Percentiles rank a stretch among this genome's conserved stretches.
Evolutionary conservation across 371 early-diverging fungal genomes (phyloP).

Genomic region (Rhizoclosmatium hyalinum): DNA sequence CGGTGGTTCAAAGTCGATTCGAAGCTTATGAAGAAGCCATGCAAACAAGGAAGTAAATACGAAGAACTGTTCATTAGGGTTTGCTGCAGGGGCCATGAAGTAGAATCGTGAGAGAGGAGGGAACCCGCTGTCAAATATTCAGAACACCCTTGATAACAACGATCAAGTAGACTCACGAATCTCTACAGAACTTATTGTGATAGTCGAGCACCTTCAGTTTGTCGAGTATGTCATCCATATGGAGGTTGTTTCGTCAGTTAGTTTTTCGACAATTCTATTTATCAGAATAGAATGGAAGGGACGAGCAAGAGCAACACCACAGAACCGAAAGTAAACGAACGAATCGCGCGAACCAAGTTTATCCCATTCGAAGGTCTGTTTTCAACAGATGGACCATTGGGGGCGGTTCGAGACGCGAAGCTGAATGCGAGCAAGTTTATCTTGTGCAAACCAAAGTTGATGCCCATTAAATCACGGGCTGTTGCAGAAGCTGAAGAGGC

Average conservation of each 20-base stretch:
- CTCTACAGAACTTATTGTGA: slow-evolving; percentile 45
- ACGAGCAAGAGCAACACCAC: background rate
- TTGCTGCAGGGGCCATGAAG: slow-evolving; percentile 46
- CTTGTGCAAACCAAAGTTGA: slow-evolving; percentile 9
- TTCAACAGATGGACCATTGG: background rate
- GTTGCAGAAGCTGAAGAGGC: slow-evolving; percentile 10
- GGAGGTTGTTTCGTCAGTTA: background rate
- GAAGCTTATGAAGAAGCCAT: slow-evolving; percentile 50
- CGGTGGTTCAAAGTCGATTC: slow-evolving; percentile 49
- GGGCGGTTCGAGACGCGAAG: background rate
- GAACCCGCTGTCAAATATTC: slow-evolving; percentile 44
- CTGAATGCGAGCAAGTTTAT: background rate
- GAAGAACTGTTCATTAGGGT: slow-evolving; percentile 61
- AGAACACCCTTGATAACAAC: background rate
- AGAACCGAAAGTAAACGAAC: background rate
- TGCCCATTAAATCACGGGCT: slow-evolving; percentile 14
- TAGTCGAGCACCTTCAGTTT: slow-evolving; percentile 53
- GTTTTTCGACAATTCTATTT: background rate
- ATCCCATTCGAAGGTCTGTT: background rate
- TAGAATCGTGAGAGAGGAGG: slow-evolving; percentile 48
- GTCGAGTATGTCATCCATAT: slow-evolving; percentile 55
- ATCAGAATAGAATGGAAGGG: background rate
- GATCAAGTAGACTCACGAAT: slow-evolving; percentile 12
- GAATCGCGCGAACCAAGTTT: slow-evolving; percentile 1
- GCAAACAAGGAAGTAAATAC: slow-evolving; percentile 51